Conservation (phyloP, 768 basidiomycete species). For the Calocybe gangraenosa region DNA sequence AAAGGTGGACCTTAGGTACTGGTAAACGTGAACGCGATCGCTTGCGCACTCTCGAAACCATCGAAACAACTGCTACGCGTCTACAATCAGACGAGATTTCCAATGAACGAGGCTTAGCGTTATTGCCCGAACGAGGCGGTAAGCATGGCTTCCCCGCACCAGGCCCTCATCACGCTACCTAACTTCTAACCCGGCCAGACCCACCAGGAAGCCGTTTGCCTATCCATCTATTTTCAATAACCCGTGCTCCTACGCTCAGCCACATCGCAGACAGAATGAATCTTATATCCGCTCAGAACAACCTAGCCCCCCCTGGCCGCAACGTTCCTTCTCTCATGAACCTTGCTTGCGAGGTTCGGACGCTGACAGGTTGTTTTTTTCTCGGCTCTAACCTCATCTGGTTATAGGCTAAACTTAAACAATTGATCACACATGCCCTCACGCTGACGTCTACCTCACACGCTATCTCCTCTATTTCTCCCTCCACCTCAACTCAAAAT, state of each 20-base stretch:
- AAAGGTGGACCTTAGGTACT: constrained; percentile 68
- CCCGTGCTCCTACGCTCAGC: constrained; percentile 68
- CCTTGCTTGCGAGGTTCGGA: constrained; percentile 69
- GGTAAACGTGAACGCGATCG: constrained; percentile 76
- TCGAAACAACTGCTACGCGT: constrained; percentile 38
- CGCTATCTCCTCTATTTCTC: constrained; percentile 70
- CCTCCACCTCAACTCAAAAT: constrained; percentile 41
- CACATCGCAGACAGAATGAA: constrained; percentile 79
- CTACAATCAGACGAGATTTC: constrained; percentile 63
- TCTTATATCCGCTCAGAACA: constrained; percentile 77
- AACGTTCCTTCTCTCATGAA: constrained; percentile 66
- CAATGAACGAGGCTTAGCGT: constrained; percentile 61
- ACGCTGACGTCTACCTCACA: constrained; percentile 74
- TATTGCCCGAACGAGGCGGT: constrained; percentile 68
- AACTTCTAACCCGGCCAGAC: constrained; percentile 35
- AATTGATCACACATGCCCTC: constrained; percentile 76
- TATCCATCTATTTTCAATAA: constrained; percentile 69
- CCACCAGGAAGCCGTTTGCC: constrained; percentile 68
- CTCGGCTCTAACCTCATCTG: constrained; percentile 2
- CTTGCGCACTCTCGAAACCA: constrained; percentile 44
- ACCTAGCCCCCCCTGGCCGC: constrained; percentile 55
- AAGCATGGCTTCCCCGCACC: constrained; percentile 12
- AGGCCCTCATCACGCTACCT: background rate
- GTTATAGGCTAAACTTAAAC: constrained; percentile 72
- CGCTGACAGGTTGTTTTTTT: background rate